Percentiles rank a stretch among this genome's conserved stretches.
These are phyloP conservation scores for Magnolia sinica DNA, from an alignment of 164 flowering plant species.

Conservation along the genomic window DNA sequence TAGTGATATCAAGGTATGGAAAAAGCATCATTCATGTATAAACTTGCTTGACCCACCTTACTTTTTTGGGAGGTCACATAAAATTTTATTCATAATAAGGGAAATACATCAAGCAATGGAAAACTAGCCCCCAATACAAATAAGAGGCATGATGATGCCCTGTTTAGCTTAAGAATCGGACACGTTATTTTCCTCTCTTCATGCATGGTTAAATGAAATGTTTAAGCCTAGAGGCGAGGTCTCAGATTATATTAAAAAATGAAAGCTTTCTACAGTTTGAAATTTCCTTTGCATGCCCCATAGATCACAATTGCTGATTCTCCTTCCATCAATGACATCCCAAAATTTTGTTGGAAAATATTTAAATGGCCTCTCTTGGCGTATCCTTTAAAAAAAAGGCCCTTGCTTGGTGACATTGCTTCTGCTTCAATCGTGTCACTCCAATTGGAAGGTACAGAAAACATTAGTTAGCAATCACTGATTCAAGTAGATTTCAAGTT, in stretches of 20 bases:
- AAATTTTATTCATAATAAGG: background rate
- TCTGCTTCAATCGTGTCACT: background rate
- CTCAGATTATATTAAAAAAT: background rate
- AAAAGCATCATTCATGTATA: background rate
- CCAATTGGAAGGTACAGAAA: background rate
- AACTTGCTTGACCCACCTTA: background rate
- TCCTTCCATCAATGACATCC: too few relatives aligned
- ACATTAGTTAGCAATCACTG: background rate
- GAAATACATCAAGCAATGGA: background rate
- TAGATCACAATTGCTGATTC: too few relatives aligned
- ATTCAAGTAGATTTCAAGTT: background rate
- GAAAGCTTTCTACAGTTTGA: background rate
- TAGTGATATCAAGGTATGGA: slow-evolving; percentile 75
- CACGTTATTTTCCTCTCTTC: background rate
- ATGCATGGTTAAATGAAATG: background rate
- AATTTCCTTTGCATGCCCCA: background rate
- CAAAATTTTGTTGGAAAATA: too few relatives aligned
- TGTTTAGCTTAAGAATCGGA: background rate
- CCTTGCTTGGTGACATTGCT: background rate
- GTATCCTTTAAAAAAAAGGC: background rate
- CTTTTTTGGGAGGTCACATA: background rate
- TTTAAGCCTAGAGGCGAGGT: background rate
- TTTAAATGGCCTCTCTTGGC: background rate
- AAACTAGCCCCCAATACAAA: too few relatives aligned
- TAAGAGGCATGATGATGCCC: background rate